These are phyloP conservation scores for Reutealis trisperma DNA, from an alignment of 345 rosid genomes.

Conservation along the genomic window DNA sequence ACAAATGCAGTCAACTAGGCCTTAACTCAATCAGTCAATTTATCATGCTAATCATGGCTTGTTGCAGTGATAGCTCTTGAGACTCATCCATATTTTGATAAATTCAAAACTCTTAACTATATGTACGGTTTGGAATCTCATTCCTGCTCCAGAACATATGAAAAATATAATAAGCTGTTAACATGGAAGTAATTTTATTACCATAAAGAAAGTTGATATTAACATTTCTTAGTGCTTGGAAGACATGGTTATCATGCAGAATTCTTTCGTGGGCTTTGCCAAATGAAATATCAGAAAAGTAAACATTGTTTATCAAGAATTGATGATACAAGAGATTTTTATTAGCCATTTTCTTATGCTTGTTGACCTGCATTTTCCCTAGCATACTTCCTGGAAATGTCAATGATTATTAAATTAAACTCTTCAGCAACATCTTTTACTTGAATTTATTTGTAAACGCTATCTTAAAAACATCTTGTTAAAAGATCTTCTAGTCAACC, in stretches of 20 bases:
- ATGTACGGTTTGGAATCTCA: neutral
- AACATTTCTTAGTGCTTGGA: neutral
- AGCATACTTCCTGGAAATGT: neutral
- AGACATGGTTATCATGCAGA: neutral
- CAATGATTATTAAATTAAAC: conserved; percentile 6
- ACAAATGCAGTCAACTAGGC: neutral
- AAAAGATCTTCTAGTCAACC: neutral
- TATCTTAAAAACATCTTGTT: conserved; percentile 2
- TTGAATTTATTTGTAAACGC: conserved; percentile 1
- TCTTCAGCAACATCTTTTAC: neutral
- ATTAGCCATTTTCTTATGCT: neutral
- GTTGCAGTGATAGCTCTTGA: neutral
- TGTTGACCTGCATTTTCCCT: neutral
- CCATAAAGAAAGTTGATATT: neutral
- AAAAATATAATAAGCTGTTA: neutral
- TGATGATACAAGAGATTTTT: conserved; percentile 1
- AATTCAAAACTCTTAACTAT: neutral
- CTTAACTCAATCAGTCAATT: neutral
- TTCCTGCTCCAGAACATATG: neutral
- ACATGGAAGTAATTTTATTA: neutral
- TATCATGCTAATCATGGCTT: neutral
- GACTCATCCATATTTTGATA: neutral
- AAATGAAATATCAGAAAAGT: neutral
- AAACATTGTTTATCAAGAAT: neutral
- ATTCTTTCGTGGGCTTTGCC: neutral